Conservation (phyloP, 208 protist genomes). For the Trypanosoma cruzi region DNA sequence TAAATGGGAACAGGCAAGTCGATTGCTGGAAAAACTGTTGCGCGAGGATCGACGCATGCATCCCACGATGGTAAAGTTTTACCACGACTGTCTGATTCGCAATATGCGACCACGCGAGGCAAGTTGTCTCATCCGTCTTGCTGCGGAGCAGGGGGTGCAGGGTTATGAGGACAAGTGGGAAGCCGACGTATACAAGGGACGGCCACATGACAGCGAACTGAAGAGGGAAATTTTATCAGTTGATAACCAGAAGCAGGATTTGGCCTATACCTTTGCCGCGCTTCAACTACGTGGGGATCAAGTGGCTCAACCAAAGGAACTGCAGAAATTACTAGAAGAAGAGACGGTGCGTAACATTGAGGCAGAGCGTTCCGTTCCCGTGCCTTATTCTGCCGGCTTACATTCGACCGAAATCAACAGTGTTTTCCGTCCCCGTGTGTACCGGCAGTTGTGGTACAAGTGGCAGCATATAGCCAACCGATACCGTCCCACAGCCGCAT, state of each 20-base stretch:
- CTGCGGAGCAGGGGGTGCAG: slow-evolving; percentile 70
- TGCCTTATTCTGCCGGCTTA: slow-evolving; percentile 80
- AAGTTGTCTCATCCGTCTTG: slow-evolving; percentile 71
- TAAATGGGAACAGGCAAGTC: slow-evolving; percentile 73
- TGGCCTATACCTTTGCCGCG: slow-evolving; percentile 24
- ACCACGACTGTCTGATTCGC: slow-evolving; percentile 88
- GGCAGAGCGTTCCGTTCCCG: slow-evolving; percentile 39
- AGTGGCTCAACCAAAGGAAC: slow-evolving; percentile 38
- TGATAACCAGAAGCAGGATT: background rate
- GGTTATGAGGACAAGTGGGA: slow-evolving; percentile 87
- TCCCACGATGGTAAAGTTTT: slow-evolving; percentile 84
- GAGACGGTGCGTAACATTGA: slow-evolving; percentile 53
- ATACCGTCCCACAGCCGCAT: slow-evolving; percentile 76
- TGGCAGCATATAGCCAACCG: slow-evolving; percentile 91
- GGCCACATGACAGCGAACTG: slow-evolving; percentile 48
- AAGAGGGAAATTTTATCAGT: slow-evolving; percentile 12
- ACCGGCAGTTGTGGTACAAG: slow-evolving; percentile 90
- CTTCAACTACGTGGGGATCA: slow-evolving; percentile 83
- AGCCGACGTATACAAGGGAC: slow-evolving; percentile 73
- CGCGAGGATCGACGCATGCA: slow-evolving; percentile 83
- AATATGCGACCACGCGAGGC: slow-evolving; percentile 84
- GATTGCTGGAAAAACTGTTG: slow-evolving; percentile 74
- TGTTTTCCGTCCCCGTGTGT: slow-evolving; percentile 86
- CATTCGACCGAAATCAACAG: slow-evolving; percentile 79
- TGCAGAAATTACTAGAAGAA: slow-evolving; percentile 53